Percentiles rank a stretch among this genome's conserved stretches.
Evolutionary conservation across 2,329 filamentous ascomycete genomes (phyloP).

Genomic region (Keithomyces neogunnii): DNA sequence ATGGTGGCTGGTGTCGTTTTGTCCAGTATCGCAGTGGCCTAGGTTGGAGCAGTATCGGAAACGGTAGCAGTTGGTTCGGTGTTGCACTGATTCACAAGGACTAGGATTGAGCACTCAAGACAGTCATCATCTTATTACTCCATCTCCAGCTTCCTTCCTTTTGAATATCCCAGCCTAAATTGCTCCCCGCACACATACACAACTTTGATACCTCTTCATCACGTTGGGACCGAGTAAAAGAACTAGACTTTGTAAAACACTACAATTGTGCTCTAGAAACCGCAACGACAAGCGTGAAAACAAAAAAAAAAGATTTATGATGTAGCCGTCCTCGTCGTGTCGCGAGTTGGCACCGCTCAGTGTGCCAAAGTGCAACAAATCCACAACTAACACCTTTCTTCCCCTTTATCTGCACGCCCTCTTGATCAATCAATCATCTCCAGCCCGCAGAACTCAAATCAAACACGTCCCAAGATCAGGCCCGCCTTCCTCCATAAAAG

Average conservation of each 20-base stretch:
- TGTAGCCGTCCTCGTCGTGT: constrained; percentile 34
- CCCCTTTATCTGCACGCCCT: constrained; percentile 13
- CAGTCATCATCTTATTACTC: no score
- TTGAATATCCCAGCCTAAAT: no score
- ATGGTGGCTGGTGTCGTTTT: background rate
- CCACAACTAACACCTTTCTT: constrained; percentile 12
- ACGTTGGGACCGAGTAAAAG: background rate
- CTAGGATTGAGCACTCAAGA: no score
- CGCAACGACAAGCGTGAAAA: constrained; percentile 19
- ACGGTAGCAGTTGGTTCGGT: no score
- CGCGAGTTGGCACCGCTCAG: constrained; percentile 20
- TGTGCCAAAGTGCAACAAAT: constrained; percentile 12
- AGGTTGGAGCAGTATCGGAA: no score
- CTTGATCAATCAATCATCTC: constrained; percentile 19
- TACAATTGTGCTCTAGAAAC: constrained; percentile 5
- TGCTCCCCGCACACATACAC: background rate
- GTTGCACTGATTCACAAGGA: no score
- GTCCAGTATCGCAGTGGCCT: background rate
- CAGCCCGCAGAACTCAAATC: constrained; percentile 16
- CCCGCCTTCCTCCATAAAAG: constrained; percentile 18
- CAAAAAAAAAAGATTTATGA: constrained; percentile 37
- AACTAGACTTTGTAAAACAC: constrained; percentile 1
- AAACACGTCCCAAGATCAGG: constrained; percentile 22
- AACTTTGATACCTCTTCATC: background rate
- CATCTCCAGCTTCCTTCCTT: no score